Evolutionary conservation across 2,329 filamentous ascomycete species (phyloP).

Genomic region (Colletotrichum filicis): DNA sequence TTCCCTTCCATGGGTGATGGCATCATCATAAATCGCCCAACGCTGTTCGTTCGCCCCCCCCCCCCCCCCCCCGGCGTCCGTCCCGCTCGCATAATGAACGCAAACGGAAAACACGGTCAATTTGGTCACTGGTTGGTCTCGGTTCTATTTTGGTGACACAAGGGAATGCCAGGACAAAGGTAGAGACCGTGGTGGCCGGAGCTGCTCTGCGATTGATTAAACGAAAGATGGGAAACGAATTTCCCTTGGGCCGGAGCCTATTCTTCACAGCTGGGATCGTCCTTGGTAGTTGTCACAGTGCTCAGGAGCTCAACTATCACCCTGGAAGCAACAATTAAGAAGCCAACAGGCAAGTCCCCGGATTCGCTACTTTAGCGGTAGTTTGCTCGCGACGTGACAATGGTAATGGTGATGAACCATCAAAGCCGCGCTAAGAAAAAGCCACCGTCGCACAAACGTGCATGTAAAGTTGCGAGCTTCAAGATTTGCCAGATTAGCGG

Average conservation of each 20-base stretch:
- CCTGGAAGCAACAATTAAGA: not conserved
- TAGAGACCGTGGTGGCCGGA: not conserved
- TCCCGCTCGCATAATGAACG: slow-evolving; percentile 7
- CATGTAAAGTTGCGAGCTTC: no score
- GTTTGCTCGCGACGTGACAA: not conserved
- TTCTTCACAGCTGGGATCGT: not conserved
- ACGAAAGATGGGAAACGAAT: not conserved
- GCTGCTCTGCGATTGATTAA: not conserved
- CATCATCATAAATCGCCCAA: slow-evolving; percentile 1
- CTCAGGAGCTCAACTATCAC: not conserved
- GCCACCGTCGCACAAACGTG: not conserved
- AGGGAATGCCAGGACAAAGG: not conserved
- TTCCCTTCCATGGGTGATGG: no score
- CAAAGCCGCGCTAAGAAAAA: no score
- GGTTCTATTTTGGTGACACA: not conserved
- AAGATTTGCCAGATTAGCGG: not conserved
- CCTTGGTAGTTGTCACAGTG: not conserved
- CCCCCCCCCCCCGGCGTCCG: not conserved
- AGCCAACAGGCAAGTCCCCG: not conserved
- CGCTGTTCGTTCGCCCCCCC: not conserved
- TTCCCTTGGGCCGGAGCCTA: not conserved
- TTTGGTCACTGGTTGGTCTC: not conserved
- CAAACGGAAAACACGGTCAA: not conserved
- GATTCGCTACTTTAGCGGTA: not conserved
- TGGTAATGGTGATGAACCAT: no score